phyloP scores from a whole-genome alignment of 768 basidiomycete species.

The Boletus barrowsii region DNA sequence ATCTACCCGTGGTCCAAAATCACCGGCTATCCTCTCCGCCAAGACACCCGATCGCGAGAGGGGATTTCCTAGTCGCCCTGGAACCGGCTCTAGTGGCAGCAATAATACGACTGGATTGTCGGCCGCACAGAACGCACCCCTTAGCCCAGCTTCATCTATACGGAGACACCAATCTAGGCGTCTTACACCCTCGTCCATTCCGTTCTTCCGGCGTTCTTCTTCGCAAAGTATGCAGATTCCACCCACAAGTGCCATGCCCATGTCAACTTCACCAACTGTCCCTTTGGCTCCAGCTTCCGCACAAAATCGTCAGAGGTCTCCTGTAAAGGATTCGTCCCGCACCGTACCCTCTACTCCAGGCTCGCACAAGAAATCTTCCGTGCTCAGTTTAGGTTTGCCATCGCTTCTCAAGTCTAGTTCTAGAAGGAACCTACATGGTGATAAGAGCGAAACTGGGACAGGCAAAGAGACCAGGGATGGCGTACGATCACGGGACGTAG shows the following conservation, averaged over 20 bases:
- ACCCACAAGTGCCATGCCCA: conserved; percentile 37
- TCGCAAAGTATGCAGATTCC: conserved; percentile 82
- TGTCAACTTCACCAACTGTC: conserved; percentile 50
- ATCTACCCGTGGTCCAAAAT: conserved; percentile 52
- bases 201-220: conserved; percentile 89
- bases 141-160: conserved; percentile 70
- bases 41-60: conserved; percentile 64
- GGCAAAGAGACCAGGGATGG: conserved; percentile 57
- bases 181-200: conserved; percentile 88
- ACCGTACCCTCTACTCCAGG: conserved; percentile 54
- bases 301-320: conserved; percentile 45
- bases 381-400: conserved; percentile 75
- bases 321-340: conserved; percentile 51
- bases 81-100: conserved; percentile 74
- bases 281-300: conserved; percentile 44
- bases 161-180: conserved; percentile 69
- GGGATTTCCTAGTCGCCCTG: conserved; percentile 58
- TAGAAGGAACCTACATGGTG: conserved; percentile 71
- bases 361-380: conserved; percentile 77
- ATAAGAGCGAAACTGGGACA: conserved; percentile 38
- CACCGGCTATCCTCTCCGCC: conserved; percentile 38
- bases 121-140: conserved; percentile 54
- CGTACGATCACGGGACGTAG: conserved; percentile 38
- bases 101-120: conserved; percentile 59
- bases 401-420: conserved; percentile 86